These are phyloP conservation scores for Hemileccinum rubropunctum DNA, from an alignment of 768 basidiomycete genomes.

Conservation along the genomic window DNA sequence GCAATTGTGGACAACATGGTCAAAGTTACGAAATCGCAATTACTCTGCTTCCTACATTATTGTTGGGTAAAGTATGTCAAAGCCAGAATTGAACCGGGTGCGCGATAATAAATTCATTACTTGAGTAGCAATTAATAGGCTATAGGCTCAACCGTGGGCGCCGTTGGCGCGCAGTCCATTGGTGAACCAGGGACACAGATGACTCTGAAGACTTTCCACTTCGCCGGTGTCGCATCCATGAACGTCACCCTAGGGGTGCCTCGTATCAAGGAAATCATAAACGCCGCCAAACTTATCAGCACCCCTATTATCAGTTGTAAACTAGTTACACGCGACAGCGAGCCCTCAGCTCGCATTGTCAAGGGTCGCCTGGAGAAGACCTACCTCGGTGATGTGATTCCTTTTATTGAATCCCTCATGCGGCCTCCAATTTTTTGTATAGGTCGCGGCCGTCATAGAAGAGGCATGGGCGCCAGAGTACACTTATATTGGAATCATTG, in stretches of 20 bases:
- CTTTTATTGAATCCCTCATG: not conserved
- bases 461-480: slow-evolving; percentile 95
- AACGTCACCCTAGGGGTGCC: slow-evolving; percentile 99
- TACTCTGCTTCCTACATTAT: slow-evolving; percentile 76
- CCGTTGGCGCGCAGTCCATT: slow-evolving; percentile 97
- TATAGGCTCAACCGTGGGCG: slow-evolving; percentile 93
- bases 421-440: not conserved
- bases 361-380: slow-evolving; percentile 97
- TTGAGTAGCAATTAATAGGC: not conserved
- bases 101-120: not conserved
- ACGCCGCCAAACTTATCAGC: slow-evolving; percentile 94
- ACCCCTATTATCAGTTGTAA: slow-evolving; percentile 99
- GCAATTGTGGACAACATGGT: slow-evolving; percentile 83
- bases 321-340: slow-evolving; percentile 78
- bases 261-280: slow-evolving; percentile 99
- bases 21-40: slow-evolving; percentile 83
- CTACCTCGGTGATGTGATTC: slow-evolving; percentile 80
- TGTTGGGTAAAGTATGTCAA: slow-evolving; percentile 92
- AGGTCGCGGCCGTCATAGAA: slow-evolving; percentile 91
- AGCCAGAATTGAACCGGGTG: slow-evolving; percentile 95
- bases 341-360: slow-evolving; percentile 95
- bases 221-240: slow-evolving; percentile 99
- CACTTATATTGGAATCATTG: slow-evolving; percentile 89
- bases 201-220: slow-evolving; percentile 99
- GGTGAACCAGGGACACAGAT: slow-evolving; percentile 99